phyloP scores from a whole-genome alignment of 2,329 filamentous ascomycete genomes.

The Daldinia sp. region DNA sequence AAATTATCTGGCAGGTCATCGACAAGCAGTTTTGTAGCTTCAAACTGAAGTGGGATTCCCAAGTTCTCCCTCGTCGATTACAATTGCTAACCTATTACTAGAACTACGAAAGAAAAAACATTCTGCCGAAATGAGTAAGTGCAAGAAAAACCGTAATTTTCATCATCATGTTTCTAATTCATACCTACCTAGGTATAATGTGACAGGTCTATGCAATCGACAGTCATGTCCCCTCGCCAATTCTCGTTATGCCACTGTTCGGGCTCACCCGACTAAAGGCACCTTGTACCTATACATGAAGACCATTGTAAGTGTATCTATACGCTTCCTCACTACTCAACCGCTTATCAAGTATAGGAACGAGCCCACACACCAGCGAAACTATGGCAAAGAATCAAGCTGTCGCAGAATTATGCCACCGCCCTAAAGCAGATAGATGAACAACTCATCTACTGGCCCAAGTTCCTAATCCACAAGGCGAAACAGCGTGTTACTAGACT shows the following conservation, averaged over 20 bases:
- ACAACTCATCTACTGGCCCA: slow-evolving; percentile 90
- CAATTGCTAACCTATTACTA: slow-evolving; percentile 51
- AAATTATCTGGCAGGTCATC: slow-evolving; percentile 97
- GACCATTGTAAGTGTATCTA: slow-evolving; percentile 65
- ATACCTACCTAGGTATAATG: slow-evolving; percentile 67
- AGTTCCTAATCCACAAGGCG: slow-evolving; percentile 92
- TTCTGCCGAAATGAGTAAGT: slow-evolving; percentile 89
- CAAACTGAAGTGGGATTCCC: slow-evolving; percentile 78
- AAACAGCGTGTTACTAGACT: slow-evolving; percentile 94
- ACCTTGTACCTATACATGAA: slow-evolving; percentile 97
- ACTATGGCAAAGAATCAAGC: slow-evolving; percentile 92
- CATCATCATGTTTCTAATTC: neutral
- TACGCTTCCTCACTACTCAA: neutral
- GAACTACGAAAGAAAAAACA: slow-evolving; percentile 84
- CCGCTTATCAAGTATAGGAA: slow-evolving; percentile 21
- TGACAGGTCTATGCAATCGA: slow-evolving; percentile 63
- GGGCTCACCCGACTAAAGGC: slow-evolving; percentile 81
- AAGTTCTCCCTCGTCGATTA: neutral
- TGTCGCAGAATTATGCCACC: slow-evolving; percentile 89
- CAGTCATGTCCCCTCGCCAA: slow-evolving; percentile 58
- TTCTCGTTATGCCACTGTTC: slow-evolving; percentile 77
- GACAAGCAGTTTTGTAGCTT: slow-evolving; percentile 91
- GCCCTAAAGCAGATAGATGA: slow-evolving; percentile 89
- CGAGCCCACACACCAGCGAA: slow-evolving; percentile 87
- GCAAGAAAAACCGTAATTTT: neutral